These are phyloP conservation scores for Ophiostoma sp. DNA, from an alignment of 2,329 filamentous ascomycete species.

Conservation along the genomic window DNA sequence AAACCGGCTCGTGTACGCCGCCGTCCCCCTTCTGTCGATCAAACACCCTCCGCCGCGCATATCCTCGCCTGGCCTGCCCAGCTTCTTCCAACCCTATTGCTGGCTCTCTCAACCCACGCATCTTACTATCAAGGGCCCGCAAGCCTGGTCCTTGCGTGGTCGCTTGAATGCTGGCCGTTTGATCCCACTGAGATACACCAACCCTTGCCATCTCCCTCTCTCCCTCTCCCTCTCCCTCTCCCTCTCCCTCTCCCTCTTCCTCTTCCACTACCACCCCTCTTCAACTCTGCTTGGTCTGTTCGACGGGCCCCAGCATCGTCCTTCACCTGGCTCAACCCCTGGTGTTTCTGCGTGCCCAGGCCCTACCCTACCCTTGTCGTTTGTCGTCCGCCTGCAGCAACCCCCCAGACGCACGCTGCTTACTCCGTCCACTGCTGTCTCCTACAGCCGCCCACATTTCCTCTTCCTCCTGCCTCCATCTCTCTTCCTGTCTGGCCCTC, in stretches of 20 bases:
- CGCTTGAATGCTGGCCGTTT: constrained; percentile 8
- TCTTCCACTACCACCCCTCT: constrained; percentile 1
- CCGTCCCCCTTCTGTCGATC: constrained; percentile 20
- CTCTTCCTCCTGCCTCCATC: background rate
- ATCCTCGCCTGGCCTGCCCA: background rate
- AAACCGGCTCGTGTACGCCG: background rate
- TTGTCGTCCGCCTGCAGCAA: background rate
- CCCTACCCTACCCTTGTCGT: constrained; percentile 11
- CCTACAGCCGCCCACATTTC: constrained; percentile 1
- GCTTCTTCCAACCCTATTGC: background rate
- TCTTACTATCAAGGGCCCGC: background rate
- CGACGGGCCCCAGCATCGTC: constrained; percentile 13
- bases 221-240: background rate
- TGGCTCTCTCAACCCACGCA: background rate
- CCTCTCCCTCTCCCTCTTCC: background rate
- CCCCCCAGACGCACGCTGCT: background rate
- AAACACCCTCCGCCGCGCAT: constrained; percentile 17
- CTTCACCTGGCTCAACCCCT: constrained; percentile 8
- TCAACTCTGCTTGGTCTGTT: background rate
- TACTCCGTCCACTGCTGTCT: background rate
- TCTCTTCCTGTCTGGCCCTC: background rate
- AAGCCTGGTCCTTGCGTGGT: constrained; percentile 2
- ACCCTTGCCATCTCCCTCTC: background rate
- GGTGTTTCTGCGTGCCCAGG: constrained; percentile 13
- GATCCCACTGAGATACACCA: background rate